phyloP scores from a whole-genome alignment of 192 early-diverging fungal species.

The Haplosporangium gracile region DNA sequence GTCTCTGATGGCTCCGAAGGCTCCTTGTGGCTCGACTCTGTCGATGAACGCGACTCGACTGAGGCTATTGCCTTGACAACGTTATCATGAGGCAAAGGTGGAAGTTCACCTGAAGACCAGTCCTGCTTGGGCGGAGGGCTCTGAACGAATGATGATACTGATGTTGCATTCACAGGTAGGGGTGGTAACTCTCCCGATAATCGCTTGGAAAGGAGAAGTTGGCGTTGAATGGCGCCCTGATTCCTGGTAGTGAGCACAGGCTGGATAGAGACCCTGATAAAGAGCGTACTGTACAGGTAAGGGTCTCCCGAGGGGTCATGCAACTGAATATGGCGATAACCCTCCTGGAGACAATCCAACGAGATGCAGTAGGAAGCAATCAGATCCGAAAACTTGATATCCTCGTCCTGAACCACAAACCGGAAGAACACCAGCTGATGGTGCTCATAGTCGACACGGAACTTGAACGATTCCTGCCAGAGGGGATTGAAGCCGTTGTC shows the following conservation, averaged over 20 bases:
- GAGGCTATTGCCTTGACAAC: background rate
- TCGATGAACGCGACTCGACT: conserved; percentile 14
- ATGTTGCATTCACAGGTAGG: background rate
- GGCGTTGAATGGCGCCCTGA: background rate
- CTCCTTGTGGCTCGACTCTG: conserved; percentile 16
- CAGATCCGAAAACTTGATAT: conserved; percentile 55
- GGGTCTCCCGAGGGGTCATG: conserved; percentile 73
- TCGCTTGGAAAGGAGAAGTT: background rate
- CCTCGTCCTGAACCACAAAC: conserved; percentile 59
- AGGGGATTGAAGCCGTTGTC: conserved; percentile 69
- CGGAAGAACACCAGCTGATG: conserved; percentile 58
- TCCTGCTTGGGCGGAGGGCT: background rate
- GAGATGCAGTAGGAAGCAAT: conserved; percentile 62
- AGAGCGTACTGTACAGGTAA: conserved; percentile 75
- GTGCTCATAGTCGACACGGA: conserved; percentile 58
- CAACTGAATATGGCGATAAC: conserved; percentile 78
- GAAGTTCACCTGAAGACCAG: background rate
- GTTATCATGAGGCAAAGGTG: background rate
- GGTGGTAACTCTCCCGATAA: background rate
- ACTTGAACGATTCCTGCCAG: conserved; percentile 56
- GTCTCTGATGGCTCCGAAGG: background rate
- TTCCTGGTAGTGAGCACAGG: conserved; percentile 1
- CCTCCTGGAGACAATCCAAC: conserved; percentile 60
- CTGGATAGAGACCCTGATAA: conserved; percentile 54
- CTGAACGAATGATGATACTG: background rate